These are phyloP conservation scores for Lodderomyces orthopsilosis DNA, from an alignment of 1,139 yeast genomes.

Conservation along the genomic window DNA sequence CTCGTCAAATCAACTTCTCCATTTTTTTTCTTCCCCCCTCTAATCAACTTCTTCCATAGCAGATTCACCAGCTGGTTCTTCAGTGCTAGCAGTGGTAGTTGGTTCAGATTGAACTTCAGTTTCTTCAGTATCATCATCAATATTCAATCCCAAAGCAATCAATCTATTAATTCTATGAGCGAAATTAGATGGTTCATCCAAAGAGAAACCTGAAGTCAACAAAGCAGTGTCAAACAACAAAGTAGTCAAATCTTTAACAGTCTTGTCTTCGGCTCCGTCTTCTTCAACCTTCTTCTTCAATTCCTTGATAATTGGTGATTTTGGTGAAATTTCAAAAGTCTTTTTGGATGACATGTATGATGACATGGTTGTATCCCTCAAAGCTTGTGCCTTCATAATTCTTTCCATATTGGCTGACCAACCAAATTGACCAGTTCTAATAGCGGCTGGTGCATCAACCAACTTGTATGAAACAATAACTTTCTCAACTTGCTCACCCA, in stretches of 20 bases:
- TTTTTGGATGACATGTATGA: constrained; percentile 99
- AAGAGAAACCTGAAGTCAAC: constrained; percentile 97
- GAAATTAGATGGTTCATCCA: constrained; percentile 97
- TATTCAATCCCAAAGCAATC: constrained; percentile 96
- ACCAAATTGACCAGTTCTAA: constrained; percentile 99
- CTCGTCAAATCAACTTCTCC: not conserved
- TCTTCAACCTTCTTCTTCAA: constrained; percentile 94
- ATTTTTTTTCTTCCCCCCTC: constrained; percentile 7
- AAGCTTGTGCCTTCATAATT: constrained; percentile 99
- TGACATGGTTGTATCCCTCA: constrained; percentile 98
- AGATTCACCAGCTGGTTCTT: constrained; percentile 75
- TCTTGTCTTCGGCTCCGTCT: constrained; percentile 97
- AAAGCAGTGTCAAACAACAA: constrained; percentile 96
- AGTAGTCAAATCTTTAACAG: constrained; percentile 96
- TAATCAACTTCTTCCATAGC: constrained; percentile 99
- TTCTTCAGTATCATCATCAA: constrained; percentile 78
- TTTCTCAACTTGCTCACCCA: constrained; percentile 99
- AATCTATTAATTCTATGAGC: constrained; percentile 98
- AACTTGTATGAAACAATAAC: constrained; percentile 97
- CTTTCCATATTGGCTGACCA: constrained; percentile 99
- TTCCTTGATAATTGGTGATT: constrained; percentile 91
- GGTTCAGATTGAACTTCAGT: constrained; percentile 46
- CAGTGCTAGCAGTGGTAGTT: constrained; percentile 53
- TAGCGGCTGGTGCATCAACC: constrained; percentile 99
- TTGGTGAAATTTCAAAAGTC: constrained; percentile 98